A percentile compares a stretch with the other conserved stretches of the same genome.
phyloP scores from a whole-genome alignment of 495 filamentous ascomycete species.

The Annulohypoxylon nitens region DNA sequence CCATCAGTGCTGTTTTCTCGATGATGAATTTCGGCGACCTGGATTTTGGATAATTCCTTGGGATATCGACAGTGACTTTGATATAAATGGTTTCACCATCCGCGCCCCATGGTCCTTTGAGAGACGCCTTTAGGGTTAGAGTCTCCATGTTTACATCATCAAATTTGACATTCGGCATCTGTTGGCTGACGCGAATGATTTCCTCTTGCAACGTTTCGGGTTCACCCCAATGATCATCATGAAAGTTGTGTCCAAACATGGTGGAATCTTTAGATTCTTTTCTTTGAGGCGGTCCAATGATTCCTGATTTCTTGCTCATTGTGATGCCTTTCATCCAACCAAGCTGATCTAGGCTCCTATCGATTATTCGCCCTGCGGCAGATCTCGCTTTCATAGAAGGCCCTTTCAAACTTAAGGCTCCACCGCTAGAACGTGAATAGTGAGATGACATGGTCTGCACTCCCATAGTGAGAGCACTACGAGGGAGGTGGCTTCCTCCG shows the following conservation, averaged over 20 bases:
- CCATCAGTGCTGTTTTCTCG: constrained; percentile 83
- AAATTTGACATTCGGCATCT: constrained; percentile 85
- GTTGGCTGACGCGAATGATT: constrained; percentile 83
- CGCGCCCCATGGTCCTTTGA: constrained; percentile 88
- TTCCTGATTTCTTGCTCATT: constrained; percentile 71
- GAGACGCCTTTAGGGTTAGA: constrained; percentile 77
- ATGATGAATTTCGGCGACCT: constrained; percentile 75
- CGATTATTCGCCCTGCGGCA: constrained; percentile 69
- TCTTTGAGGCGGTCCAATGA: constrained; percentile 51
- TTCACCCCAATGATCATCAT: constrained; percentile 74
- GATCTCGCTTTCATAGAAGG: constrained; percentile 75
- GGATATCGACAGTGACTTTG: constrained; percentile 84
- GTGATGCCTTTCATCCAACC: constrained; percentile 95
- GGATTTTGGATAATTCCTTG: constrained; percentile 77
- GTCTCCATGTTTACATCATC: constrained; percentile 86
- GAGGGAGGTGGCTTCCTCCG: constrained; percentile 53
- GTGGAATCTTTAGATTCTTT: constrained; percentile 58
- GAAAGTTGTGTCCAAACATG: constrained; percentile 59
- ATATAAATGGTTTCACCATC: constrained; percentile 79
- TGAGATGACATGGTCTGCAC: constrained; percentile 57
- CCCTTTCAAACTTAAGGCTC: constrained; percentile 58
- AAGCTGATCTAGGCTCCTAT: constrained; percentile 72
- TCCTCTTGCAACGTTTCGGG: constrained; percentile 88
- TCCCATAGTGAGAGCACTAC: constrained; percentile 60
- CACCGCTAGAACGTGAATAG: constrained; percentile 52